Evolutionary conservation across 164 flowering plant species (phyloP), one percentile per base, ranked within the genome.

Genomic region (Sedum album): DNA sequence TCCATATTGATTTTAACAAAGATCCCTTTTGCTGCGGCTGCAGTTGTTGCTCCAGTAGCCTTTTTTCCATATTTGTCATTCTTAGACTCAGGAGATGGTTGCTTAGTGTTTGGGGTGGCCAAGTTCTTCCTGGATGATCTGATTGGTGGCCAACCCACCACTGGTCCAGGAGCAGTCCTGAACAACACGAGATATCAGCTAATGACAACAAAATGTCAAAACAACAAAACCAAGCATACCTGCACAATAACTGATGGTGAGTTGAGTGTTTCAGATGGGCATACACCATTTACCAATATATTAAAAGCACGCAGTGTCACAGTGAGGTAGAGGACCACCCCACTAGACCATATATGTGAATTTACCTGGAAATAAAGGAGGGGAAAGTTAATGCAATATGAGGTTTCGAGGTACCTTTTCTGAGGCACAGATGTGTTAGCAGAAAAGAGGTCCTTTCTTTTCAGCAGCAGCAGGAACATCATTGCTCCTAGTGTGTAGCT

Each of bases 181-280:
- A n/a, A n/a, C n/a, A n/a, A n/a, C n/a, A n/a, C n/a, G n/a, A n/a
- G n/a, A n/a, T n/a, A n/a, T n/a, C n/a, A n/a, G n/a, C 76, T 13
- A 95, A 95, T 31, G 97, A 95, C 97, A 95, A 91, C 23, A 53
- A 53, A 53, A 8, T 21, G 1, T n/a, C n/a, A n/a, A n/a, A 53
- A 21, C 9, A 53, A 3, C 11, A 9, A 11, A 53, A 23, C 6
- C 11, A 23, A 53, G 31, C 23, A 25, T 1, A 51, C 5, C 3
- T 2, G 6, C 21, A 23, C 60, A 51, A 10, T 9, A 53, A n/a
- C n/a, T n/a, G n/a, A n/a, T n/a, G n/a, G n/a, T n/a, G n/a, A n/a
- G n/a, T n/a, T n/a, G n/a, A n/a, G n/a, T n/a, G n/a, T n/a, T n/a
- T n/a, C n/a, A n/a, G n/a, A n/a, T n/a, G n/a, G n/a, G n/a, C n/a